Conservation (phyloP, 352 stramenopile genomes). For the Phytopythium helicoides region DNA sequence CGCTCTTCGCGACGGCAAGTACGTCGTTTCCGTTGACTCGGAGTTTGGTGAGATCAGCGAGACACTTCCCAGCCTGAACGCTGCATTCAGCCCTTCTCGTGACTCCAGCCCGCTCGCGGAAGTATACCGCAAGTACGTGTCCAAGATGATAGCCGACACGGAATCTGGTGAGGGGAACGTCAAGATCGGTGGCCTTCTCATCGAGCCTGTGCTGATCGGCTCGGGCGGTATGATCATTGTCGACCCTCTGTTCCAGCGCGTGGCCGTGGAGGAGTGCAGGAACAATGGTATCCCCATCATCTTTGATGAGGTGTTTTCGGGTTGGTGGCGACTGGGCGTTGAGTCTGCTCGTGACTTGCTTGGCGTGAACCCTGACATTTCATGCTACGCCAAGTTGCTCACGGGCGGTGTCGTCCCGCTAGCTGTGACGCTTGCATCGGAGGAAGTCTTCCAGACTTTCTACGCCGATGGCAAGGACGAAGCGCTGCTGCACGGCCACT, state of each 20-base stretch:
- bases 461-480: slow-evolving; percentile 85
- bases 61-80: slow-evolving; percentile 38
- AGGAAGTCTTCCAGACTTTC: slow-evolving; percentile 90
- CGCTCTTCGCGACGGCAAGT: slow-evolving; percentile 53
- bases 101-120: slow-evolving; percentile 34
- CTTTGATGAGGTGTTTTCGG: slow-evolving; percentile 92
- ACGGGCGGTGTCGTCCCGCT: slow-evolving; percentile 89
- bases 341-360: slow-evolving; percentile 84
- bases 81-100: slow-evolving; percentile 48
- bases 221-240: slow-evolving; percentile 89
- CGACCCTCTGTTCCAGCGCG: slow-evolving; percentile 91
- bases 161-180: slow-evolving; percentile 23
- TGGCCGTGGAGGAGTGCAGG: slow-evolving; percentile 79
- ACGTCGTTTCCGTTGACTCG: slow-evolving; percentile 49
- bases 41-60: slow-evolving; percentile 41
- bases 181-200: slow-evolving; percentile 69
- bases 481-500: slow-evolving; percentile 89
- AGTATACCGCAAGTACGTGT: slow-evolving; percentile 69
- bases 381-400: slow-evolving; percentile 91
- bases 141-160: slow-evolving; percentile 42
- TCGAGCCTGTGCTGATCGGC: slow-evolving; percentile 91
- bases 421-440: slow-evolving; percentile 81
- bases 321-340: slow-evolving; percentile 89
- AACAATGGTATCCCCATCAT: slow-evolving; percentile 85
- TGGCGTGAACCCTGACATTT: slow-evolving; percentile 85